These are phyloP conservation scores for Gonapodya sp. DNA, from an alignment of 192 early-diverging fungal species.

Conservation along the genomic window DNA sequence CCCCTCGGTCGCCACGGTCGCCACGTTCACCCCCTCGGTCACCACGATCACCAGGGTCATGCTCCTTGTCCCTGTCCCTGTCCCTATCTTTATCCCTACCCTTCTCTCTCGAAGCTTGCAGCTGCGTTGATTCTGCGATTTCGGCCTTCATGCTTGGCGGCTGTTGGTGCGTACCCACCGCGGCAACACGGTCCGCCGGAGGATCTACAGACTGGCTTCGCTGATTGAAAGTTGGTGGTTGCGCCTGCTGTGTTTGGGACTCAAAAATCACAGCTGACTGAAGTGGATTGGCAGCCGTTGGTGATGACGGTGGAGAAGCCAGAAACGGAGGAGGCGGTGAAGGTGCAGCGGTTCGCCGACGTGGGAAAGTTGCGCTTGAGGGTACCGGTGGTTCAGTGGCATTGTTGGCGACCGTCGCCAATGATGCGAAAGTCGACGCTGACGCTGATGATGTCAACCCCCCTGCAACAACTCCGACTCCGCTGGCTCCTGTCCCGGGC, in stretches of 20 bases:
- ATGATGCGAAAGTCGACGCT: too few species aligned
- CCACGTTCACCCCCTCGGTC: too few species aligned
- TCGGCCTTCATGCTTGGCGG: background rate
- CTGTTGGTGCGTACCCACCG: background rate
- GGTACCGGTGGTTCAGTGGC: background rate
- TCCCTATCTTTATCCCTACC: background rate
- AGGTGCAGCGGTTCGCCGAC: background rate
- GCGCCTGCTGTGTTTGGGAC: background rate
- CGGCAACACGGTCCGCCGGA: background rate
- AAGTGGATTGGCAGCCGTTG: background rate
- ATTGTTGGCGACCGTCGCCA: background rate
- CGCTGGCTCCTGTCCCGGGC: too few species aligned
- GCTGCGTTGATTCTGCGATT: background rate
- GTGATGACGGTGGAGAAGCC: background rate
- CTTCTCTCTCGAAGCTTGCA: background rate
- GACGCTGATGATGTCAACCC: too few species aligned
- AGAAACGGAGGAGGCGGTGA: background rate
- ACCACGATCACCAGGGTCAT: too few species aligned
- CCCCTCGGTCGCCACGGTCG: too few species aligned
- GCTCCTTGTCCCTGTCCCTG: background rate
- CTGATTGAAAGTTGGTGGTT: too few species aligned
- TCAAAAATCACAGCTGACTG: background rate
- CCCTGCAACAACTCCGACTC: too few species aligned
- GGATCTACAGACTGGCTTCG: too few species aligned
- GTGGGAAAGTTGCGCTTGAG: background rate